A percentile compares a stretch with the other conserved stretches of the same genome.
Evolutionary conservation across 495 filamentous ascomycete species (phyloP).

Genomic region (Penicillium cosmopolitanum): DNA sequence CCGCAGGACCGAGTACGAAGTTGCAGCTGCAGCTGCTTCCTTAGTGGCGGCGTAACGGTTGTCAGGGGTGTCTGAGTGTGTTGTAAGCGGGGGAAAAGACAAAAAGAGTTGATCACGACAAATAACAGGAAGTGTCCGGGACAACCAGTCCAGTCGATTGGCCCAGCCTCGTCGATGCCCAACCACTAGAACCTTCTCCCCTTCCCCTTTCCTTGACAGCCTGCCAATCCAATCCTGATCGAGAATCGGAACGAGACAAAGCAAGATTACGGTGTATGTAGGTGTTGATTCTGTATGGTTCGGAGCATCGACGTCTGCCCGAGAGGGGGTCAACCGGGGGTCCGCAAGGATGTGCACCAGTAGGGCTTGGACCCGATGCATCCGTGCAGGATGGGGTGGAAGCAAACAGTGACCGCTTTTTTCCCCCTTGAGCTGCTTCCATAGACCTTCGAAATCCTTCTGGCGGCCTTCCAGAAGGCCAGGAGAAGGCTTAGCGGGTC

Average conservation of each 20-base stretch:
- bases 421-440: conserved; percentile 21
- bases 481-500: conserved; percentile 42
- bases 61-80: conserved; percentile 10
- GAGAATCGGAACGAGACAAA: neutral
- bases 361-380: conserved; percentile 21
- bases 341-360: conserved; percentile 5
- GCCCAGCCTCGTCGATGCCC: conserved; percentile 9
- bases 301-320: neutral
- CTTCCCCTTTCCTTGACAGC: neutral
- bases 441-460: conserved; percentile 40
- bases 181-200: conserved; percentile 9
- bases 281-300: neutral
- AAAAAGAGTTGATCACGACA: conserved; percentile 21
- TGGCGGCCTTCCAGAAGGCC: conserved; percentile 44
- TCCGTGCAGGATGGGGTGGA: conserved; percentile 25
- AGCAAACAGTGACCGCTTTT: conserved; percentile 15
- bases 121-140: conserved; percentile 9
- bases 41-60: conserved; percentile 17
- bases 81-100: neutral
- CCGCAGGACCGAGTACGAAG: conserved; percentile 14
- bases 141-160: conserved; percentile 9
- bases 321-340: neutral
- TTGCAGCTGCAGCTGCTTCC: conserved; percentile 6
- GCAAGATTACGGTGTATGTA: neutral
- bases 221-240: neutral